Percentiles rank a stretch among this genome's conserved stretches.
phyloP scores from a whole-genome alignment of 768 basidiomycete genomes.

The Mycena indigotica region DNA sequence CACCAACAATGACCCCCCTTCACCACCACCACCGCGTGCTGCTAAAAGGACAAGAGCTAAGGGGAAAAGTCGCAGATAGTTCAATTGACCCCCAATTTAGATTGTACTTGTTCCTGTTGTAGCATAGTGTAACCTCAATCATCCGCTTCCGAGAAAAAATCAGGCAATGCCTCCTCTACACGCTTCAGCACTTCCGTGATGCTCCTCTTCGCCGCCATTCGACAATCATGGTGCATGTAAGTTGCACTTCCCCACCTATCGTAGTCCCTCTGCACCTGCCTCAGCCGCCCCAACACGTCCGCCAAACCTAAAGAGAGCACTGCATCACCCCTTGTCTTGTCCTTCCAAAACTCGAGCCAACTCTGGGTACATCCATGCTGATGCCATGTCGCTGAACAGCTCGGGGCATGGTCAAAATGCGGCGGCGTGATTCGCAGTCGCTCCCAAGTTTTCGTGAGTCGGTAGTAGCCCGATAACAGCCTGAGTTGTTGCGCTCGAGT shows the following conservation, averaged over 20 bases:
- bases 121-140: conserved; percentile 7
- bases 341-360: conserved; percentile 82
- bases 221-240: conserved; percentile 82
- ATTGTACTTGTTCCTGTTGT: not conserved
- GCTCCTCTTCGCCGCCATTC: conserved; percentile 55
- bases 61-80: conserved; percentile 27
- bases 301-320: conserved; percentile 62
- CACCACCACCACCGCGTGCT: conserved; percentile 22
- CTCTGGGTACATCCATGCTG: conserved; percentile 71
- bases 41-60: conserved; percentile 32
- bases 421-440: conserved; percentile 57
- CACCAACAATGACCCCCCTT: not conserved
- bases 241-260: conserved; percentile 71
- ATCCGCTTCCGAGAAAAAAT: conserved; percentile 56
- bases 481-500: conserved; percentile 63
- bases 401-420: conserved; percentile 62
- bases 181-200: conserved; percentile 57
- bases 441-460: conserved; percentile 69
- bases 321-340: conserved; percentile 63
- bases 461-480: conserved; percentile 69
- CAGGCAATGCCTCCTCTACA: conserved; percentile 61
- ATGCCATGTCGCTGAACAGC: conserved; percentile 71
- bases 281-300: conserved; percentile 68
- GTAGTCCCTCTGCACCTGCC: conserved; percentile 64
- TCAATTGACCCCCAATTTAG: not conserved